Base-by-base conservation (phyloP, 164 flowering plant genomes). In the Sedum album region DNA sequence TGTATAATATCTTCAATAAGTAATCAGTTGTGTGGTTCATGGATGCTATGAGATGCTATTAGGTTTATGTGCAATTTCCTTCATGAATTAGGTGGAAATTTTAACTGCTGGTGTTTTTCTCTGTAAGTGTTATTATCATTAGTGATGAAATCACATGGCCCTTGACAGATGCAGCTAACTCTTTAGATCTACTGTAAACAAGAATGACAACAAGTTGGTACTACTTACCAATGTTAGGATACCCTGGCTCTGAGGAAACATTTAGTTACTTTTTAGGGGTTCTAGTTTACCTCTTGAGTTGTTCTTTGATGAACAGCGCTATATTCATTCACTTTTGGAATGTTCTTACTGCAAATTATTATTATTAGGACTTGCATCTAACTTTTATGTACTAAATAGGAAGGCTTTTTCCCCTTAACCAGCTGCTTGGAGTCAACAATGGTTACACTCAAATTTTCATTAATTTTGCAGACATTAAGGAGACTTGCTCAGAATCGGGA, bases 401-500 rank as follows among this genome's bases (percentile, higher is more conserved):
- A n/a, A n/a, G 57, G 57, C 11, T 1, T 0, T 23, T 51, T n/a
- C 21, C 21, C 6, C 11, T 10, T 21, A 10, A 21, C n/a, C 57
- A n/a, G 57, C 26, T 51, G 55, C 57, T 51, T 51, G 21, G 25
- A 51, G 6, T 51, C 21, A 9, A 51, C 28, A 51, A 13, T 51
- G 9, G 6, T 51, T 51, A 6, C 1, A 51, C 21, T 51, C 26
- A 51, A 9, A 5, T 23, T 21, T n/a, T 5, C 5, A 51, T 51
- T n/a, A 51, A 51, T 9, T 65, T 65, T 76, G 75, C 85, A 93
- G 98, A 86, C 94, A 33, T 78, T 88, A 67, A 90, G 97, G 21
- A 80, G 98, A 74, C 94, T 93, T 76, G 97, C 98, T 73, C 98
- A 93, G 80, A 93, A 93, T 84, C 97, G 98, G 72, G 98, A 93